Evolutionary conservation across 2,329 filamentous ascomycete species (phyloP), one percentile per base, ranked within the genome.

Genomic region (Cordyceps militaris): DNA sequence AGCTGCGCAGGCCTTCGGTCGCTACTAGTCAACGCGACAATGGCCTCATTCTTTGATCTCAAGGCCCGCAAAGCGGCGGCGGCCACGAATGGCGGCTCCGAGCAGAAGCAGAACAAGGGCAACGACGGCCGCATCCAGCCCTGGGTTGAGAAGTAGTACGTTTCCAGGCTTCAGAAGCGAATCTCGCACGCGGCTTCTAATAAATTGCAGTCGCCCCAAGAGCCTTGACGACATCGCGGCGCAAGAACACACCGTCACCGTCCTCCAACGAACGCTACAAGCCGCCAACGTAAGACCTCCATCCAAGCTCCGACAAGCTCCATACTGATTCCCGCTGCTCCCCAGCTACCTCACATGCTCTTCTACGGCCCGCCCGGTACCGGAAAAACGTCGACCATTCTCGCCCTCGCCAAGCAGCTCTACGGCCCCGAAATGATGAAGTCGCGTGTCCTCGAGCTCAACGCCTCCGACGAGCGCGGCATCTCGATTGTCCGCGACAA

Each of bases 121-220:
- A 59, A 80, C 78, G 67, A 87, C 80, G 64, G 82, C 82, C 67
- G 79, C 86, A 64, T 66, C 9, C 93, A 97, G 69, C 94, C 94
- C 66, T 99, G 94, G 94, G 93, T 97, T 55, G 94, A 97, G 78
- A 97, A 97, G 89, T 97, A 97, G 93, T 96, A 78, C 62, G 81
- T 61, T 38, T 19, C 30, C 58, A 70, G 42, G 6, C 13, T 38
- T 42, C 1, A 13, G 21, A 5, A n/a, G 14, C 19, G 6, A n/a
- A 38, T 24, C 16, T 23, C 11, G 7, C 7, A 13, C 19, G 38
- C 9, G 4, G 3, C 6, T 8, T 5, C 38, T n/a, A 23, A 7
- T 10, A 19, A 4, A 8, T 34, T 26, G 2, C 63, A 97, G 93
- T 71, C 92, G 94, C 46, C 95, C 94, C 28, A 97, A 95, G 74